phyloP scores from a whole-genome alignment of 306 rosid species.

The Myrica gale region DNA sequence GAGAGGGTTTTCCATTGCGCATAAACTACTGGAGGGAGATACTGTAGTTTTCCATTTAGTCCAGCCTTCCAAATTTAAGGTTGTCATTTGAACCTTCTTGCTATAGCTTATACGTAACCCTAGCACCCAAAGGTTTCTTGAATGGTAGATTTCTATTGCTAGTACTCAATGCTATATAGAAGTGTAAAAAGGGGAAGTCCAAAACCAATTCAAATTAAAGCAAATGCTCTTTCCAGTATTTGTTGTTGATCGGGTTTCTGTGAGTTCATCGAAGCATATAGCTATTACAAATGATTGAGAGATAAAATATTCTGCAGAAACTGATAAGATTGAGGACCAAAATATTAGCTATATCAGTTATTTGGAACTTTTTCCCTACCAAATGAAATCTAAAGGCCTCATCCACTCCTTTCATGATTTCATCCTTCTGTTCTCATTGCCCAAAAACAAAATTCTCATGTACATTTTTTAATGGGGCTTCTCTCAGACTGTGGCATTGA shows the following conservation, averaged over 20 bases:
- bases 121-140: neutral
- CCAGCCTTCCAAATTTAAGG: slow-evolving; percentile 45
- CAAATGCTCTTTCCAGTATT: neutral
- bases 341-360: neutral
- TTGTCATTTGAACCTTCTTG: slow-evolving; percentile 22
- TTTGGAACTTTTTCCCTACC: neutral
- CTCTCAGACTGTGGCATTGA: neutral
- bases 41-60: slow-evolving; percentile 40
- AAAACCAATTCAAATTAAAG: neutral
- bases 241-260: neutral
- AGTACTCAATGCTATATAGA: neutral
- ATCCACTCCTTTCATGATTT: neutral
- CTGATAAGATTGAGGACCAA: neutral
- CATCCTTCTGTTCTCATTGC: neutral
- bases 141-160: neutral
- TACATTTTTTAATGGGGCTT: neutral
- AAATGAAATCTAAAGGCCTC: neutral
- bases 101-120: neutral
- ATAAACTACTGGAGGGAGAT: slow-evolving; percentile 40
- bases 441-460: neutral
- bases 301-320: neutral
- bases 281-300: neutral
- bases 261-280: neutral
- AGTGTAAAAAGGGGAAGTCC: neutral
- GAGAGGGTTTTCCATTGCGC: slow-evolving; percentile 45